These are phyloP conservation scores for Ogataea pignaliae DNA, from an alignment of 805 yeast genomes.

Conservation along the genomic window DNA sequence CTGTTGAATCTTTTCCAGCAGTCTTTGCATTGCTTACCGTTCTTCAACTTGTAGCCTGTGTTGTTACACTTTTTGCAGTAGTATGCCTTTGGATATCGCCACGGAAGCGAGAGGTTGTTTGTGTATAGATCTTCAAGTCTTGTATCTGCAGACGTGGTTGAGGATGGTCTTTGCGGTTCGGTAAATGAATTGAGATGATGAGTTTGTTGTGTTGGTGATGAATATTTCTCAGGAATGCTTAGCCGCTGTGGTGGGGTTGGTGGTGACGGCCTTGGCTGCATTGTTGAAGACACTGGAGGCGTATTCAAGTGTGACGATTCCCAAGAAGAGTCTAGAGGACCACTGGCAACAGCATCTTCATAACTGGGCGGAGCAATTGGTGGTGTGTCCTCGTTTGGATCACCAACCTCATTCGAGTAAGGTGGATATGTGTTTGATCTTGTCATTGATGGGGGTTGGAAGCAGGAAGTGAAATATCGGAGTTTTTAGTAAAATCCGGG, in stretches of 20 bases:
- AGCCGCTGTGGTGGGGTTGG: slow-evolving; percentile 14
- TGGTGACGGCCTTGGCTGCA: slow-evolving; percentile 15
- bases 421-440: background rate
- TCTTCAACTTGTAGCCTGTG: slow-evolving; percentile 59
- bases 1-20: slow-evolving; percentile 64
- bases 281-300: slow-evolving; percentile 18
- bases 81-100: slow-evolving; percentile 60
- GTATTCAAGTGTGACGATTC: too few species aligned
- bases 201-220: slow-evolving; percentile 9
- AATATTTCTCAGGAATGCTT: background rate
- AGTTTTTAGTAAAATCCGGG: too few species aligned
- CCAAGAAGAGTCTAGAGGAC: slow-evolving; percentile 37
- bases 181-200: too few species aligned
- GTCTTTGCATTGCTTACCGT: slow-evolving; percentile 60
- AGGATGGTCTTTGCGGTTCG: background rate
- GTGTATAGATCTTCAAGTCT: slow-evolving; percentile 35
- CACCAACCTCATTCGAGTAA: background rate
- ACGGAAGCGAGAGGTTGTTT: slow-evolving; percentile 50
- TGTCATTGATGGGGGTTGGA: background rate
- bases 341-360: slow-evolving; percentile 8
- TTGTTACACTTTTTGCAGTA: slow-evolving; percentile 68
- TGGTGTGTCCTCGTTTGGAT: slow-evolving; percentile 6
- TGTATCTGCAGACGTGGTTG: slow-evolving; percentile 2
- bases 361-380: slow-evolving; percentile 12
- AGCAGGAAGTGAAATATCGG: background rate